These are phyloP conservation scores for Emericellopsis terricola DNA, from an alignment of 495 filamentous ascomycete species.

Conservation along the genomic window DNA sequence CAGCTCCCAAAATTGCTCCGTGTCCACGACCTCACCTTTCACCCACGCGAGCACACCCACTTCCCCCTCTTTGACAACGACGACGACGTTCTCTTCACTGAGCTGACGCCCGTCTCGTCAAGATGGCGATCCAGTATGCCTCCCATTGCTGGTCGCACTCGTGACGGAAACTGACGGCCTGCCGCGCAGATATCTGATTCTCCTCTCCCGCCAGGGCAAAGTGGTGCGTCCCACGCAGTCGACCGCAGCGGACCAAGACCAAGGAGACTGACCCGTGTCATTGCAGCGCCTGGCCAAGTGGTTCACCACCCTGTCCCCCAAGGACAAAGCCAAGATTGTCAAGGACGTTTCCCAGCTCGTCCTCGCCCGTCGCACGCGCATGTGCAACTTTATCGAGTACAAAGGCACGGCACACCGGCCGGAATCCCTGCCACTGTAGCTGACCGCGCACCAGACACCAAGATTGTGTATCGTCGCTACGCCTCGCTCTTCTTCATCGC, in stretches of 20 bases:
- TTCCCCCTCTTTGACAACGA: too few species aligned
- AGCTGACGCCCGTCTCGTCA: conserved; percentile 7
- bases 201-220: conserved; percentile 96
- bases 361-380: conserved; percentile 81
- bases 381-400: conserved; percentile 99
- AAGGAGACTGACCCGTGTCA: conserved; percentile 15
- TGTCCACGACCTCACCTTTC: too few species aligned
- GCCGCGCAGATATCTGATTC: conserved; percentile 70
- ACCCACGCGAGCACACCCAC: too few species aligned
- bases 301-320: conserved; percentile 96
- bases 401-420: conserved; percentile 45
- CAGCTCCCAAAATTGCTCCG: too few species aligned
- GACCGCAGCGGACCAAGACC: neutral
- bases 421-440: neutral
- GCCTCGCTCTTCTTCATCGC: conserved; percentile 99
- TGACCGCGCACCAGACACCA: conserved; percentile 58
- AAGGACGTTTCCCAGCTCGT: conserved; percentile 99
- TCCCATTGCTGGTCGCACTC: neutral
- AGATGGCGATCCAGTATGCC: conserved; percentile 30
- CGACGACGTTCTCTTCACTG: too few species aligned
- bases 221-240: conserved; percentile 47
- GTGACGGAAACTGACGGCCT: neutral
- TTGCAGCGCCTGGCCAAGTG: conserved; percentile 90
- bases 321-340: conserved; percentile 98
- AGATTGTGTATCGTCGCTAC: conserved; percentile 97